phyloP scores from a whole-genome alignment of 2,329 filamentous ascomycete genomes.

The Ramularia collo-cygni region DNA sequence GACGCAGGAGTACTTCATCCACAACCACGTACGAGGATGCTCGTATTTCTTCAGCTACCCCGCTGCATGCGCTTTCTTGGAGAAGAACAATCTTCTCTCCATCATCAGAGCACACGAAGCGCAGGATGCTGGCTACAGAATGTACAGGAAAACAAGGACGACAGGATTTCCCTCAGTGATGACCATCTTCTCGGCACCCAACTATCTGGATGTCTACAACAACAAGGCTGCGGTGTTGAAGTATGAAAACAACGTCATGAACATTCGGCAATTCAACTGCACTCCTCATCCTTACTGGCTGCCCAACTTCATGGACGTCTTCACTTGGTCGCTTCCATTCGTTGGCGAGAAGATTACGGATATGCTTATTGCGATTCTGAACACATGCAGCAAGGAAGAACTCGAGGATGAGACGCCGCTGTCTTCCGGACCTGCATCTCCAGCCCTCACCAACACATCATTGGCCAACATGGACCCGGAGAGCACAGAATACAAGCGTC shows the following conservation, averaged over 20 bases:
- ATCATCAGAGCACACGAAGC: conserved; percentile 97
- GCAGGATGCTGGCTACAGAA: conserved; percentile 95
- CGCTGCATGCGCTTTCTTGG: conserved; percentile 90
- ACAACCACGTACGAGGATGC: conserved; percentile 97
- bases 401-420: conserved; percentile 81
- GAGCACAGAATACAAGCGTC: conserved; percentile 85
- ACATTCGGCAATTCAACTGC: conserved; percentile 99
- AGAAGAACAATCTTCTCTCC: conserved; percentile 97
- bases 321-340: conserved; percentile 99
- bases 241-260: conserved; percentile 99
- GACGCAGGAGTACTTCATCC: conserved; percentile 92
- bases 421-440: conserved; percentile 65
- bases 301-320: conserved; percentile 99
- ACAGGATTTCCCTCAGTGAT: conserved; percentile 98
- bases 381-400: conserved; percentile 97
- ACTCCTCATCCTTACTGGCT: conserved; percentile 99
- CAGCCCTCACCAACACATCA: conserved; percentile 48
- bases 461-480: conserved; percentile 60
- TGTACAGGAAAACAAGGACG: conserved; percentile 97
- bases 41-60: conserved; percentile 99
- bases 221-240: conserved; percentile 99
- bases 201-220: conserved; percentile 99
- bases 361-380: conserved; percentile 97
- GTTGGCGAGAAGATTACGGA: conserved; percentile 98
- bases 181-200: conserved; percentile 99